Percentiles rank a stretch among this genome's conserved stretches.
These are phyloP conservation scores for Piromyces finnis DNA, from an alignment of 192 early-diverging fungal genomes.

Conservation along the genomic window DNA sequence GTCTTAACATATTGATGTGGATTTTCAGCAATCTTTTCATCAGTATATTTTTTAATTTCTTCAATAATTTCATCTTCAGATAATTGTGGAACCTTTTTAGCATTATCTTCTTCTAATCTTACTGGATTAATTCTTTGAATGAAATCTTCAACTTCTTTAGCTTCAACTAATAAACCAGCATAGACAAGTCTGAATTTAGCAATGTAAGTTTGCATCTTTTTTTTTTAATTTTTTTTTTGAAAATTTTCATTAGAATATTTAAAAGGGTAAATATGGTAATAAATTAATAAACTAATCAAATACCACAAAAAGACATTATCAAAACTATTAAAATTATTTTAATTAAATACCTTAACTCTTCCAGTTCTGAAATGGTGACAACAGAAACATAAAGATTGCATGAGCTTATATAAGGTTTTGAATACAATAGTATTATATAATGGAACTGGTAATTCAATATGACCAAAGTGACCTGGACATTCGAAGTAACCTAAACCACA, in stretches of 20 bases:
- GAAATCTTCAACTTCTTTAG: slow-evolving; percentile 57
- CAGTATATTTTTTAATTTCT: slow-evolving; percentile 7
- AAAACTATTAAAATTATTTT: too few relatives aligned
- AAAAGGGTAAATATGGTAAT: too few relatives aligned
- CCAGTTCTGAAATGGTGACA: slow-evolving; percentile 68
- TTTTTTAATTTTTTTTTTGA: neutral
- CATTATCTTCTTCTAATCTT: neutral
- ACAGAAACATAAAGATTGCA: slow-evolving; percentile 72
- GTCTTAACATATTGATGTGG: slow-evolving; percentile 8
- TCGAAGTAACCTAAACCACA: slow-evolving; percentile 61
- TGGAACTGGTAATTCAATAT: slow-evolving; percentile 77
- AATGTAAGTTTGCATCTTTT: slow-evolving; percentile 13
- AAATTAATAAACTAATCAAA: too few relatives aligned
- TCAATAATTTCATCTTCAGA: slow-evolving; percentile 13
- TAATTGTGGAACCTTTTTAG: neutral
- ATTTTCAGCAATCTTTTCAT: slow-evolving; percentile 7
- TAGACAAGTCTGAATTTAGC: slow-evolving; percentile 73
- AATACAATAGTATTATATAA: slow-evolving; percentile 92
- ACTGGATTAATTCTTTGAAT: slow-evolving; percentile 7
- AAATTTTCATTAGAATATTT: too few relatives aligned
- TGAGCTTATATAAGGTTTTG: slow-evolving; percentile 64
- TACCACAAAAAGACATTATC: too few relatives aligned
- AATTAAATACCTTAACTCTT: slow-evolving; percentile 28
- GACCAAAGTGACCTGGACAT: slow-evolving; percentile 93
- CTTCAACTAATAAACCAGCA: slow-evolving; percentile 70